Base-by-base conservation (phyloP, 2,329 filamentous ascomycete genomes). In the Fusarium sp. region DNA sequence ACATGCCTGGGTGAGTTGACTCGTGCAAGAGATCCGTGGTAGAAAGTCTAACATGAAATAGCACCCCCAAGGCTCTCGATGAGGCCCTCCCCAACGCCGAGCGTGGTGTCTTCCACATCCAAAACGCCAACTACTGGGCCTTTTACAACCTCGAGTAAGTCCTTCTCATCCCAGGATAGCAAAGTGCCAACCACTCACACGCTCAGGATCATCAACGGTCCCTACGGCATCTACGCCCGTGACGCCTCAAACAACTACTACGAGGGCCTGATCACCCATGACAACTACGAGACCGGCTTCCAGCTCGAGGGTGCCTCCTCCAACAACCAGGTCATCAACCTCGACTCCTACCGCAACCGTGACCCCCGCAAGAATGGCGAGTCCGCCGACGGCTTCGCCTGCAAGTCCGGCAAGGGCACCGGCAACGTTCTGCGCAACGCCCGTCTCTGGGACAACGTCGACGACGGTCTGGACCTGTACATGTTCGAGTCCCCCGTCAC, bases 341-440 rank as follows among this genome's bases (percentile, higher is more conserved):
- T 80, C 1, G 78, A 80, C 67, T 79, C 77, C 4, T 79, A 79
- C 59, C 68, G 71, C 23, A 80, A 80, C 67, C 75, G 77, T 0
- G 78, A 80, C 41, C 80, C 80, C 6, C 76, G 80, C 45, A 82
- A 82, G 72, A 82, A 82, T 39, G 80, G 80, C 13, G 80, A 82
- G 67, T 79, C 76, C 35, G 80, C 80, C 9, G 80, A 82, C 49
- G 80, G 80, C 1, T 79, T 82, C 39, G 80, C 75, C 2, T 77
- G 75, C 66, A 82, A 82, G 65, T 75, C 78, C 39, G 80, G 80
- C 7, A 72, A 68, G 2, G 80, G 80, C 4, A 73, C 74, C 17
- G 80, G 80, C 9, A 82, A 82, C 46, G 61, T 78, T 2, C 61
- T 82, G 7, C 75, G 76, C 25, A 78, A 78, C 6, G 77, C 79